Evolutionary conservation across 2,329 filamentous ascomycete genomes (phyloP).

Genomic region (Cladosporium oxysporum): DNA sequence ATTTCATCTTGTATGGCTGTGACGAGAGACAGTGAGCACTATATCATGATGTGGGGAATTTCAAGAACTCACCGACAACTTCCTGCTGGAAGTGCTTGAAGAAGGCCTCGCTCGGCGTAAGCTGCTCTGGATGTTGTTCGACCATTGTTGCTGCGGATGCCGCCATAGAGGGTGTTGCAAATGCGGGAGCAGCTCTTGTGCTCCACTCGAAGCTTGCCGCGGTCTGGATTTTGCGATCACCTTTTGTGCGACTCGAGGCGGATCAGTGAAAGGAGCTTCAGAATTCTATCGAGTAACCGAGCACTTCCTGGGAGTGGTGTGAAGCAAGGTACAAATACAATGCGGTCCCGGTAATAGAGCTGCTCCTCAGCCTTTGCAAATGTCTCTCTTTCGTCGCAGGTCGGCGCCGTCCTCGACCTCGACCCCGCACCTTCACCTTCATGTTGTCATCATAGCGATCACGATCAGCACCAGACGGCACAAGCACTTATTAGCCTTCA

Average conservation of each 20-base stretch:
- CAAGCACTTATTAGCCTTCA: not conserved
- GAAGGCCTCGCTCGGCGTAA: conserved; percentile 70
- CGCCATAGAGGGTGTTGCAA: conserved; percentile 13
- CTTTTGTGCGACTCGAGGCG: conserved; percentile 12
- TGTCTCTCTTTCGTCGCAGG: conserved; percentile 2
- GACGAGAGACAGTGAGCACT: conserved; percentile 4
- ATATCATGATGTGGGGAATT: conserved; percentile 2
- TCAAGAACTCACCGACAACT: conserved; percentile 59
- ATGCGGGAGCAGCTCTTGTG: conserved; percentile 11
- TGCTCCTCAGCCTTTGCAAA: not conserved
- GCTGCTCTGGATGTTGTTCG: conserved; percentile 20
- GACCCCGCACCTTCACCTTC: conserved; percentile 4
- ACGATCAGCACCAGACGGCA: not conserved
- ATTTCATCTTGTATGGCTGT: conserved; percentile 78
- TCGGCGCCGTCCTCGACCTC: conserved; percentile 3
- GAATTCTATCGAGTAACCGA: not conserved
- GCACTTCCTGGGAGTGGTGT: not conserved
- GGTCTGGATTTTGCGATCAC: conserved; percentile 7
- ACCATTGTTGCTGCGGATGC: conserved; percentile 12
- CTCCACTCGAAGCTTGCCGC: conserved; percentile 8
- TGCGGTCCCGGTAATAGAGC: not conserved
- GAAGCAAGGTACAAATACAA: not conserved
- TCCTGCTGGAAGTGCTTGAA: conserved; percentile 80
- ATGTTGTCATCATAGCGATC: not conserved
- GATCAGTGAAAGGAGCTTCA: not conserved